Percentiles rank a stretch among this genome's conserved stretches.
phyloP scores from a whole-genome alignment of 2,329 filamentous ascomycete species.

The Diaporthe destruens region DNA sequence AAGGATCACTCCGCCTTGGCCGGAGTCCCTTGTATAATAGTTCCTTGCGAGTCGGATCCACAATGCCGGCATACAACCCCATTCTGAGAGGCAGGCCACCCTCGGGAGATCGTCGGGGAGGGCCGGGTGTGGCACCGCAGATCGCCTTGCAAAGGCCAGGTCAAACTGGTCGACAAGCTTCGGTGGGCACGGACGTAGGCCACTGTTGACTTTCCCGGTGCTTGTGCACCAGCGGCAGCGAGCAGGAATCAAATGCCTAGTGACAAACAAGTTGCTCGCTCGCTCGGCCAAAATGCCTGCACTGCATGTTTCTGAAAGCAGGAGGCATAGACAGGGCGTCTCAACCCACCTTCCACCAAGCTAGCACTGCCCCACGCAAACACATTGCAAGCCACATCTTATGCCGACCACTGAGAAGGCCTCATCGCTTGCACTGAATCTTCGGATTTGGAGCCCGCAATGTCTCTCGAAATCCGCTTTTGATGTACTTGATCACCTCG shows the following conservation, averaged over 20 bases:
- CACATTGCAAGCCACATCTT: background rate
- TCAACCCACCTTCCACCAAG: background rate
- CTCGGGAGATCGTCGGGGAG: slow-evolving; percentile 1
- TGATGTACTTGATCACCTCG: background rate
- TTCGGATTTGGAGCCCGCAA: background rate
- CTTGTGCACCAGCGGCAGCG: background rate
- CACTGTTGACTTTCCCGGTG: background rate
- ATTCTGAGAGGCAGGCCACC: slow-evolving; percentile 9
- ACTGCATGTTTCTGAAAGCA: background rate
- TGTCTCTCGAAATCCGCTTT: background rate
- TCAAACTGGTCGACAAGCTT: background rate
- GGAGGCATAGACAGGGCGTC: background rate
- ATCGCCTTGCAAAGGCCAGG: background rate
- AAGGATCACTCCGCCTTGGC: slow-evolving; percentile 8
- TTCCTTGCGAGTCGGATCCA: background rate
- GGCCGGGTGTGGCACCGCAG: background rate
- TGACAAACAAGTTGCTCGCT: background rate
- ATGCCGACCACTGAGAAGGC: background rate
- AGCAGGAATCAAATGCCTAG: background rate
- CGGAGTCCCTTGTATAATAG: background rate
- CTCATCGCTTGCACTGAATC: background rate
- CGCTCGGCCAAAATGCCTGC: background rate
- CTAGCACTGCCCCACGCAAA: background rate
- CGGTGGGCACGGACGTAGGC: slow-evolving; percentile 11
- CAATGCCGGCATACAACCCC: background rate